Evolutionary conservation across 768 basidiomycete species (phyloP).

Genomic region (Myochromella boudieri): DNA sequence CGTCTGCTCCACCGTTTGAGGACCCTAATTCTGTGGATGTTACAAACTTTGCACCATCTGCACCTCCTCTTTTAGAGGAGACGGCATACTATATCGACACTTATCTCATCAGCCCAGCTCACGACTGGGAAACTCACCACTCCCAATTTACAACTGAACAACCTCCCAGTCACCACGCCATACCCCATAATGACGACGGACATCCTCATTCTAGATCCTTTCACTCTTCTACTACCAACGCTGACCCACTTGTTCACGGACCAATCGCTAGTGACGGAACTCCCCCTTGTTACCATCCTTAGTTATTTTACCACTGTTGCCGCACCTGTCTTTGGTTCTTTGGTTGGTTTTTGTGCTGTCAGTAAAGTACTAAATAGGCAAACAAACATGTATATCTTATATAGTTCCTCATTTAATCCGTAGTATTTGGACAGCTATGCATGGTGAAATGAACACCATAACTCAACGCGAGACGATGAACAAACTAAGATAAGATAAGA

Average conservation of each 20-base stretch:
- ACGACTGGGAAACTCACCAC: constrained; percentile 5
- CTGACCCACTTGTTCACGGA: constrained; percentile 14
- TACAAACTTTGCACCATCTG: constrained; percentile 43
- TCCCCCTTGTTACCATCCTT: constrained; percentile 19
- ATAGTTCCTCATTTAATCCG: constrained; percentile 4
- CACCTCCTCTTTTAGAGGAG: constrained; percentile 24
- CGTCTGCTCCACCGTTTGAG: constrained; percentile 49
- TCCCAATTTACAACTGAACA: no score
- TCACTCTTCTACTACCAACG: not conserved
- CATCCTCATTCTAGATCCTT: not conserved
- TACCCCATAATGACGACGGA: not conserved
- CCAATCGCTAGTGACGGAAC: constrained; percentile 22
- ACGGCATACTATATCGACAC: constrained; percentile 11
- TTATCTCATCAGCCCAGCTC: constrained; percentile 11
- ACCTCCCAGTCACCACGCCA: no score
- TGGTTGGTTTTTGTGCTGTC: constrained; percentile 9
- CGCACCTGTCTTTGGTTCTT: constrained; percentile 12
- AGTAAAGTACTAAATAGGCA: not conserved
- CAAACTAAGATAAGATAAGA: constrained; percentile 18
- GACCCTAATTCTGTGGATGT: constrained; percentile 33
- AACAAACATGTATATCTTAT: not conserved
- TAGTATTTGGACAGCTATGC: no score
- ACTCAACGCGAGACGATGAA: no score
- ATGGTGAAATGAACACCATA: no score
- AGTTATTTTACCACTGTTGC: constrained; percentile 8